Evolutionary conservation across 1,284 basidiomycete species (phyloP).

Genomic region (Puccinia novopanici): DNA sequence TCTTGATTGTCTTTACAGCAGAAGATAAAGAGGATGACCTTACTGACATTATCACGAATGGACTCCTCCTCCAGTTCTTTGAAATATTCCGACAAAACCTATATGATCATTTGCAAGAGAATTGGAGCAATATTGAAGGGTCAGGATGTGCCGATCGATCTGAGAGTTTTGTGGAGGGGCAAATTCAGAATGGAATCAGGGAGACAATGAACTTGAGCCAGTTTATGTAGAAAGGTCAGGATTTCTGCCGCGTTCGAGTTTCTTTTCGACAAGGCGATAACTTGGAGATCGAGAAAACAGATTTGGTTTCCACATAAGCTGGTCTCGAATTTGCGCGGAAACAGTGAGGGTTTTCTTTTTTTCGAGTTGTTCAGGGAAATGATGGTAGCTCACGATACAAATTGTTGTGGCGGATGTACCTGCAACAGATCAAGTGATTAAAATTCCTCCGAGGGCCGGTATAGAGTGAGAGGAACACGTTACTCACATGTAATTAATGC

Average conservation of each 20-base stretch:
- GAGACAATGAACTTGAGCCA: slow-evolving; percentile 64
- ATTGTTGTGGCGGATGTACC: slow-evolving; percentile 46
- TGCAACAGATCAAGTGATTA: not conserved
- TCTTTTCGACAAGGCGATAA: slow-evolving; percentile 90
- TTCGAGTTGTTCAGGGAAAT: not conserved
- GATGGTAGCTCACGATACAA: slow-evolving; percentile 15
- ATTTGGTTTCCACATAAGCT: slow-evolving; percentile 30
- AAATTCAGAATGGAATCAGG: not conserved
- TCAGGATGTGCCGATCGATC: not conserved
- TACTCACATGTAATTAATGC: slow-evolving; percentile 54
- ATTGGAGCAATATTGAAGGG: not conserved
- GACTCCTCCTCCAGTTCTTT: slow-evolving; percentile 99
- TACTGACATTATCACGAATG: slow-evolving; percentile 78
- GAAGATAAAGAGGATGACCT: not conserved
- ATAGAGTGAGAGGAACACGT: not conserved
- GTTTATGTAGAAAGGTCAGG: slow-evolving; percentile 92
- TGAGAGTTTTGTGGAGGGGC: not conserved
- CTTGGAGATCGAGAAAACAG: slow-evolving; percentile 61
- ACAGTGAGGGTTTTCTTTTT: not conserved
- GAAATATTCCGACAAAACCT: slow-evolving; percentile 95
- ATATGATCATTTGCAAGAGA: not conserved
- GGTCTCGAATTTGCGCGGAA: not conserved
- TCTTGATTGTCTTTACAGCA: not conserved
- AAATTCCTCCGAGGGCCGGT: not conserved
- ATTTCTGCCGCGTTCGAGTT: slow-evolving; percentile 96